Base-by-base conservation (phyloP, 148 eudicot genomes). In the Cornus kousa region DNA sequence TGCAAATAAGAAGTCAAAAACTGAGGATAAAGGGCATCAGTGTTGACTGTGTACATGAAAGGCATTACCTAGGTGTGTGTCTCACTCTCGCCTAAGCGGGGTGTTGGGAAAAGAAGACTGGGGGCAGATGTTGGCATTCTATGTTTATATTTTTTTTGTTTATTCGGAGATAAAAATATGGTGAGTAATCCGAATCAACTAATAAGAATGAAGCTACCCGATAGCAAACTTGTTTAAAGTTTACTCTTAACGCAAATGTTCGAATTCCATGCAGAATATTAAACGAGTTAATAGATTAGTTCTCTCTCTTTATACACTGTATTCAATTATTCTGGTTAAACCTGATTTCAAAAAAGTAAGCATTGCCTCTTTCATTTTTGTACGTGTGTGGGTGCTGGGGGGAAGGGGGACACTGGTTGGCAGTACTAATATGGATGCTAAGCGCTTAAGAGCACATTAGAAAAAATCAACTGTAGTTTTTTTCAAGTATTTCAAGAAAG, bases 171-270 rank as follows among this genome's bases (percentile, higher is more conserved):
- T 9, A 8, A 79, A 17, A 53, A 17, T 55, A 20, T 62, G 28
- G 14, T 31, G 28, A 50, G 62, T 3, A 65, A 40, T 33, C 70
- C 60, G n/a, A 60, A 62, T 32, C 40, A 78, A 75, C 71, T 75
- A 9, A 17, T 24, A 39, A 22, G 31, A 75, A 22, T 59, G 19
- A 59, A 37, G 20, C 1, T 17, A 20, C 4, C 7, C 22, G 19
- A 20, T 62, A n/a, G 4, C 22, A 62, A 62, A 62, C 22, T 19
- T 19, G 19, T 17, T 62, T 8, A n/a, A n/a, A n/a, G 19, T 17
- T 4, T 2, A 62, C 66, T 17, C 7, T 7, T 11, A 24, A 35
- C 10, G 50, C 19, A 71, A 5, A 62, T 62, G 22, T 62, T n/a
- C 9, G 20, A 6, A 62, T 19, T 62, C 66, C 23, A 62, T 20